Evolutionary conservation across 371 early-diverging fungal species (phyloP), one percentile per base, ranked within the genome.

Genomic region (Lichtheimia hyalospora): DNA sequence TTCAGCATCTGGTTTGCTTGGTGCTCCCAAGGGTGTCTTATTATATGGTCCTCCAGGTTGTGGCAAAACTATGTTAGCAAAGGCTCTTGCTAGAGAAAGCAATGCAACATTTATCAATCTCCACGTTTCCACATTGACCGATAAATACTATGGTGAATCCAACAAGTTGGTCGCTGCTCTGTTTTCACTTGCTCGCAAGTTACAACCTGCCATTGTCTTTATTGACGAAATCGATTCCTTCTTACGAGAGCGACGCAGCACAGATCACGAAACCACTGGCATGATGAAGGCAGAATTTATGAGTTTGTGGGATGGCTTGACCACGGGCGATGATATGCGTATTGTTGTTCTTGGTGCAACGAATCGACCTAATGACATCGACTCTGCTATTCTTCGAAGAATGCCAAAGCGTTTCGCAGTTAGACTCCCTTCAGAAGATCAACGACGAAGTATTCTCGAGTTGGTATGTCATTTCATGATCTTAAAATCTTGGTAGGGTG

Each of bases 221-320:
- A 96, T 98, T 70, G 99, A 98, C 74, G 99, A 98, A 71, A 95
- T 97, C 52, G 99, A 98, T 71, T 90, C 95, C 13, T 96, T 98
- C 67, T 73, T 97, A 60, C 84, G 97, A n/a, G 95, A 96, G 58
- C 85, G 99, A 44, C 77, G 91, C 60, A 88, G 89, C 52, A 85
- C 80, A 20, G 99, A 98, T 74, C 97, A 97, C 68, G 98, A 97
- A 77, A 94, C 94, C 18, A 95, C 93, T 24, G 84, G 87, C 52
- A 96, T 95, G 87, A 97, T 98, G 96, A 98, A 97, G 83, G 96
- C 98, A 6, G 97, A 97, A 81, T 97, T 97, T 66, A 96, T 98
- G 96, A 92, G 85, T 66, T 79, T 96, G 64, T 98, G 99, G 99
- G 99, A 98, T 73, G 99, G 99, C 5, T 75, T 98, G 55, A 86